Evolutionary conservation across 1,284 basidiomycete genomes (phyloP).

Genomic region (Irpex sp.): DNA sequence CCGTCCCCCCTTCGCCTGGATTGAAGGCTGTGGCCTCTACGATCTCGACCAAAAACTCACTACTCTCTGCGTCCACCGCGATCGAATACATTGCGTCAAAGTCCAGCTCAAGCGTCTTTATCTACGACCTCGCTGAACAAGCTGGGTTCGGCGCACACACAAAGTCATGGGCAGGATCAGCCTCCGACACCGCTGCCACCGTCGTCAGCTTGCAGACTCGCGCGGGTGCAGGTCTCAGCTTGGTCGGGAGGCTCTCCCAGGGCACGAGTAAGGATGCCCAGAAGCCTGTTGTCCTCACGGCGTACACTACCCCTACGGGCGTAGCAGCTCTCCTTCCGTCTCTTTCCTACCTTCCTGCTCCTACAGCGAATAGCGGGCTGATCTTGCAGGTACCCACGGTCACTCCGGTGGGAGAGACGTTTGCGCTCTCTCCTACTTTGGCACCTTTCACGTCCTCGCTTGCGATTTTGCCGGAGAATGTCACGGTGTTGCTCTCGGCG

Average conservation of each 20-base stretch:
- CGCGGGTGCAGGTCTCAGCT: slow-evolving; percentile 76
- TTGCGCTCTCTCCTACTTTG: slow-evolving; percentile 68
- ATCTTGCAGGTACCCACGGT: slow-evolving; percentile 75
- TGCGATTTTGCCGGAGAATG: slow-evolving; percentile 57
- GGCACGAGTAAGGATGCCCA: slow-evolving; percentile 63
- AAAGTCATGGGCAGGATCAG: slow-evolving; percentile 49
- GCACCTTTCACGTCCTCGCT: slow-evolving; percentile 60
- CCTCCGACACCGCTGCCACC: slow-evolving; percentile 36
- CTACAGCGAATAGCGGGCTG: slow-evolving; percentile 59
- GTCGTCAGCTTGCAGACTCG: slow-evolving; percentile 79
- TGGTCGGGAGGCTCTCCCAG: slow-evolving; percentile 79
- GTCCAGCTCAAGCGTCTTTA: slow-evolving; percentile 63
- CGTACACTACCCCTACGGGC: slow-evolving; percentile 72
- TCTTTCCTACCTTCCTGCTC: slow-evolving; percentile 56
- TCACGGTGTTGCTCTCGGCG: slow-evolving; percentile 78
- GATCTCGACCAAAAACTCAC: slow-evolving; percentile 14
- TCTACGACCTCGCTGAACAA: slow-evolving; percentile 79
- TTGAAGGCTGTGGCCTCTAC: slow-evolving; percentile 18
- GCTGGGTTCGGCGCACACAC: slow-evolving; percentile 70
- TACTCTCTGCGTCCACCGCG: slow-evolving; percentile 47
- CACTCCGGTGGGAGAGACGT: slow-evolving; percentile 57
- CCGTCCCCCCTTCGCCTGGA: slow-evolving; percentile 25
- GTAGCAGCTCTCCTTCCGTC: slow-evolving; percentile 75
- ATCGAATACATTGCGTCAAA: slow-evolving; percentile 65
- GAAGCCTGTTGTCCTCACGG: slow-evolving; percentile 57